phyloP scores from a whole-genome alignment of 176 grass and related monocot genomes.

The Aechmea fasciata region DNA sequence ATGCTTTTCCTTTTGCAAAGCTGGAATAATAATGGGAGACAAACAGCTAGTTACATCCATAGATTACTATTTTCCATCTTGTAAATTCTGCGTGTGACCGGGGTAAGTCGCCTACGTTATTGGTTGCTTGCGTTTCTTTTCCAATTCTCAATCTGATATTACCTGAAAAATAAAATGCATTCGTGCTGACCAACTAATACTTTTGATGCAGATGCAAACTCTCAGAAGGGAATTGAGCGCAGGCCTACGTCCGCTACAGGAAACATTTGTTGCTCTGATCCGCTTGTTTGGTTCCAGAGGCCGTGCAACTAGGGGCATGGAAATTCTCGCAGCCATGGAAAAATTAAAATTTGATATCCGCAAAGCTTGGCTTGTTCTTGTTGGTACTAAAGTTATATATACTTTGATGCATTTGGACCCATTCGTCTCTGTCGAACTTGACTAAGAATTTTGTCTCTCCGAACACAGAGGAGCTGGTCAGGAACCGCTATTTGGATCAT shows the following conservation, averaged over 20 bases:
- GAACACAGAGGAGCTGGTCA: constrained; percentile 75
- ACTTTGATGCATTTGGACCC: constrained; percentile 5
- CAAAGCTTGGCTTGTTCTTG: constrained; percentile 88
- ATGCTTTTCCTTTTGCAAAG: too few species aligned
- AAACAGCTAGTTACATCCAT: too few species aligned
- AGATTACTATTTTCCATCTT: too few species aligned
- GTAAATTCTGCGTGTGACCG: too few species aligned
- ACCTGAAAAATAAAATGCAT: not conserved
- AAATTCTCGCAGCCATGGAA: constrained; percentile 96
- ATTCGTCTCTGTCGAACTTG: constrained; percentile 13
- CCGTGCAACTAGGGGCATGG: constrained; percentile 79
- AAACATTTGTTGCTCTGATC: constrained; percentile 89
- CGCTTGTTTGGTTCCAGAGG: constrained; percentile 89
- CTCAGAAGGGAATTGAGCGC: constrained; percentile 89
- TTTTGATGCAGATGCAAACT: constrained; percentile 72
- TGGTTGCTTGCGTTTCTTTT: too few species aligned
- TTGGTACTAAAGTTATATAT: constrained; percentile 47
- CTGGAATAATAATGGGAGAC: too few species aligned
- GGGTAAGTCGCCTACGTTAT: too few species aligned
- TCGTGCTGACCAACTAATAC: constrained; percentile 3
- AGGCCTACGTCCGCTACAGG: constrained; percentile 67
- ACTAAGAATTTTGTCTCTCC: constrained; percentile 21
- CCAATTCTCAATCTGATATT: too few species aligned
- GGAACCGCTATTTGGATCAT: constrained; percentile 58
- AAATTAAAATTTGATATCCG: constrained; percentile 85